Base-by-base conservation (phyloP, 257 asterid genomes). In the Scutellaria minor region DNA sequence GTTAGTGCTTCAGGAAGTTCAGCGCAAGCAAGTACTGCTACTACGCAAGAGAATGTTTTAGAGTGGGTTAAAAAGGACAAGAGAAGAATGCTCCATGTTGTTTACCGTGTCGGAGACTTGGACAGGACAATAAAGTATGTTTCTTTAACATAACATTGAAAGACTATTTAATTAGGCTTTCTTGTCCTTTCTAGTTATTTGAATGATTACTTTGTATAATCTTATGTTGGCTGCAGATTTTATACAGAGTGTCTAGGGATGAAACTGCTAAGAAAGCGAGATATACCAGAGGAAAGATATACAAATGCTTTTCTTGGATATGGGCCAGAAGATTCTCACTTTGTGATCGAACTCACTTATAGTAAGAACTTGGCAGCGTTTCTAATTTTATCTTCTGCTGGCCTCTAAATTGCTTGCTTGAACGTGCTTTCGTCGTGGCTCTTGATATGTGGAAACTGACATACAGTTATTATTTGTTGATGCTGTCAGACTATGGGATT, bases 271-370 rank as follows among this genome's bases (percentile, higher is more conserved):
- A 88, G 99, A 61, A 95, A 88, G 81, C 92, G 99, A 45, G 99
- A 95, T 76, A 80, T 90, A 64, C 93, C 96, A 1, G 99, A 92
- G 77, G 99, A 92, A 85, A 88, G 88, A 83, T 95, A 95, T 77
- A 88, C 98, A 56, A 95, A 95, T 73, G 99, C 97, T 44, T 95
- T 95, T 80, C 97, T 95, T 50, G 99, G 99, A 75, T 95, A 88
- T 85, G 99, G 99, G 48, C 95, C 98, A 4, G 99, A 95, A 82
- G 97, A 95, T 83, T 86, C 97, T 69, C 99, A 95, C 72, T 95
- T 95, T 80, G 99, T 95, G 65, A 86, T 92, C 75, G 99, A 95
- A 77, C 96, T 95, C 78, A 95, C 99, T 58, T 95, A 90, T 77
- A 95, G 99, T 95, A 87, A 87, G 94, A 65, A 56, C 41, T 73